Evolutionary conservation across 1,139 yeast genomes (phyloP).

Genomic region (Magnusiomyces fungicola): DNA sequence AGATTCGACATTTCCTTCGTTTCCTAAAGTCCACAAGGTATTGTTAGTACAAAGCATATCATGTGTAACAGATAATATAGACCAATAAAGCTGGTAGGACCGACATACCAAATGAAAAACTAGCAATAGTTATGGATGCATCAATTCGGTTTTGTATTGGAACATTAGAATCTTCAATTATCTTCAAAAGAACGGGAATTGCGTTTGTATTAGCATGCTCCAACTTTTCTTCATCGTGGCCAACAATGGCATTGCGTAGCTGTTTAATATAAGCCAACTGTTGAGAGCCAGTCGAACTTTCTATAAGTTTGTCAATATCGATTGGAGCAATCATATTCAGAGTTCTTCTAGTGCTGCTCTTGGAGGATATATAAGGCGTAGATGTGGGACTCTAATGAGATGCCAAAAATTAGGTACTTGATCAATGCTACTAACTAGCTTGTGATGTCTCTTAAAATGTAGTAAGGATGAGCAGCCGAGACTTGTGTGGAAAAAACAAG

Average conservation of each 20-base stretch:
- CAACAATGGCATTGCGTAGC: constrained; percentile 32
- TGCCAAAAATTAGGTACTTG: too few species aligned
- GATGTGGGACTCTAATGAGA: too few species aligned
- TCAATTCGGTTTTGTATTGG: constrained; percentile 23
- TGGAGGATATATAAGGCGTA: too few species aligned
- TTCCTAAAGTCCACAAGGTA: too few species aligned
- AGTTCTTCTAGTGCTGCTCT: too few species aligned
- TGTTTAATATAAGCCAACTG: constrained; percentile 23
- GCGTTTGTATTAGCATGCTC: constrained; percentile 23
- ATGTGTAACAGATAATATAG: too few species aligned
- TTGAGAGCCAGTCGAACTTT: constrained; percentile 3
- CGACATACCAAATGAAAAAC: constrained; percentile 23
- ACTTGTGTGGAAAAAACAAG: too few species aligned
- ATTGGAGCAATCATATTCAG: constrained; percentile 15
- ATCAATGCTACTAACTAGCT: too few species aligned
- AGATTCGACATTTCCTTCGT: constrained; percentile 20
- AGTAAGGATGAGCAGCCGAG: too few species aligned
- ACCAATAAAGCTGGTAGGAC: too few species aligned
- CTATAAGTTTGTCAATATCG: constrained; percentile 9
- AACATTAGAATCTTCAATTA: constrained; percentile 17
- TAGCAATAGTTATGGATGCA: constrained; percentile 29
- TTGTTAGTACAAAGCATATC: too few species aligned
- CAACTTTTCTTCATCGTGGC: constrained; percentile 31
- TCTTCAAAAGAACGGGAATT: constrained; percentile 23
- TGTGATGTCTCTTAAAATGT: too few species aligned